phyloP scores from a whole-genome alignment of 2,329 filamentous ascomycete genomes.

The Colletotrichum sansevieriae region DNA sequence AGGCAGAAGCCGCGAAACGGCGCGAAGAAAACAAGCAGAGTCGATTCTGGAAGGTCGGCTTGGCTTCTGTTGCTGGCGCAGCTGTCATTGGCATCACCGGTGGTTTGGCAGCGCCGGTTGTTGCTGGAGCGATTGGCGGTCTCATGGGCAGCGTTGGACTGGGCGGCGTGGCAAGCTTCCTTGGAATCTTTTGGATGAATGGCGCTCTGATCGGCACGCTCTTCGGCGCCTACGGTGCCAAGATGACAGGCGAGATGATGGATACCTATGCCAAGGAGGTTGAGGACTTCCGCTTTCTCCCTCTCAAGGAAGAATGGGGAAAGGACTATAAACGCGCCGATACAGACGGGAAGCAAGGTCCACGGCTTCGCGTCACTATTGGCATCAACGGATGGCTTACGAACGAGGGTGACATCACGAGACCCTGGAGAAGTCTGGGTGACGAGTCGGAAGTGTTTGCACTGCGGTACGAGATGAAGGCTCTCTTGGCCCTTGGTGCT shows the following conservation, averaged over 20 bases:
- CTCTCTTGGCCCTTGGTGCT: slow-evolving; percentile 81
- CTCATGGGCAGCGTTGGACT: slow-evolving; percentile 88
- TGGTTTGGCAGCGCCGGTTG: slow-evolving; percentile 88
- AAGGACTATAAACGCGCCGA: slow-evolving; percentile 46
- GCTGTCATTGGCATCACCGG: slow-evolving; percentile 92
- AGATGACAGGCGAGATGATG: slow-evolving; percentile 85
- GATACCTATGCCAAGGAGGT: slow-evolving; percentile 90
- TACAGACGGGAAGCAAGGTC: slow-evolving; percentile 49
- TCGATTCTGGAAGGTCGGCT: slow-evolving; percentile 89
- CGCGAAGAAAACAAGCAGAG: slow-evolving; percentile 77
- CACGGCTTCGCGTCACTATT: slow-evolving; percentile 82
- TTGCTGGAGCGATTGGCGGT: slow-evolving; percentile 87
- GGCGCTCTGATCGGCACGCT: slow-evolving; percentile 86
- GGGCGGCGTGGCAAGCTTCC: slow-evolving; percentile 86
- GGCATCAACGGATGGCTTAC: slow-evolving; percentile 90
- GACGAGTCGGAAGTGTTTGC: slow-evolving; percentile 84
- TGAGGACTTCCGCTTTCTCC: slow-evolving; percentile 84
- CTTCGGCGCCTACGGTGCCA: slow-evolving; percentile 90
- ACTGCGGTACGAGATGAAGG: slow-evolving; percentile 84
- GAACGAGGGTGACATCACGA: slow-evolving; percentile 78
- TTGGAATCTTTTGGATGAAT: slow-evolving; percentile 89
- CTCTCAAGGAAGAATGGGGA: slow-evolving; percentile 68
- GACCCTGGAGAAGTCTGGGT: slow-evolving; percentile 83
- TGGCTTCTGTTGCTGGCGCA: slow-evolving; percentile 89
- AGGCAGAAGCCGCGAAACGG: slow-evolving; percentile 81